phyloP scores from a whole-genome alignment of 305 asterid genomes.

The Lippia alba region DNA sequence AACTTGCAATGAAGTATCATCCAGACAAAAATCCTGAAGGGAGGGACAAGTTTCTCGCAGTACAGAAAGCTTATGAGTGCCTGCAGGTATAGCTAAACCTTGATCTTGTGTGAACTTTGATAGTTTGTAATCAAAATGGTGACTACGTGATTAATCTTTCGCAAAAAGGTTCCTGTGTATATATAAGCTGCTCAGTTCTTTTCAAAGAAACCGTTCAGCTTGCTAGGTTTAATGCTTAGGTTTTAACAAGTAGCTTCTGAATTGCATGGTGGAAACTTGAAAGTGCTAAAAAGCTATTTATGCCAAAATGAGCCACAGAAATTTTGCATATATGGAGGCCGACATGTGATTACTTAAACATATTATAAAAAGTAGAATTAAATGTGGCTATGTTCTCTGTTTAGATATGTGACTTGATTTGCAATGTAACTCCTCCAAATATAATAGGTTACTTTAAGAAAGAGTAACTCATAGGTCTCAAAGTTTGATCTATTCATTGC shows the following conservation, averaged over 20 bases:
- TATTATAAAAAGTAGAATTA: background rate
- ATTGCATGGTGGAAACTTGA: background rate
- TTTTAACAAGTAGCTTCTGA: background rate
- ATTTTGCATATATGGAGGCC: background rate
- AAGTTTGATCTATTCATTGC: background rate
- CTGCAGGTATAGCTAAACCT: conserved; percentile 69
- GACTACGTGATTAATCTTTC: conserved; percentile 9
- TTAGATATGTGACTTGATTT: background rate
- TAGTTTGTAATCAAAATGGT: conserved; percentile 13
- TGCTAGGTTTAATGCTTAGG: background rate
- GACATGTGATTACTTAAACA: background rate
- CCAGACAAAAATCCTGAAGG: conserved; percentile 99
- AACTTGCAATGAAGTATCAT: conserved; percentile 98
- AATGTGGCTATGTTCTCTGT: background rate
- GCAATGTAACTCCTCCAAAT: background rate
- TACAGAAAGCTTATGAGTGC: conserved; percentile 98
- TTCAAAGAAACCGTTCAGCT: background rate
- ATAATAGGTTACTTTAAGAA: background rate
- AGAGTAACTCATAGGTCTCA: background rate
- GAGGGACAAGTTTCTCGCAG: conserved; percentile 94
- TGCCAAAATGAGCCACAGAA: conserved; percentile 3
- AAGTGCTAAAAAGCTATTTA: background rate
- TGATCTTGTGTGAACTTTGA: conserved; percentile 31
- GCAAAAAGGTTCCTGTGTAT: conserved; percentile 7
- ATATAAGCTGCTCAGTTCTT: conserved; percentile 9